These are phyloP conservation scores for Tetrahymena borealis DNA, from an alignment of 73 alveolate genomes.

Conservation along the genomic window DNA sequence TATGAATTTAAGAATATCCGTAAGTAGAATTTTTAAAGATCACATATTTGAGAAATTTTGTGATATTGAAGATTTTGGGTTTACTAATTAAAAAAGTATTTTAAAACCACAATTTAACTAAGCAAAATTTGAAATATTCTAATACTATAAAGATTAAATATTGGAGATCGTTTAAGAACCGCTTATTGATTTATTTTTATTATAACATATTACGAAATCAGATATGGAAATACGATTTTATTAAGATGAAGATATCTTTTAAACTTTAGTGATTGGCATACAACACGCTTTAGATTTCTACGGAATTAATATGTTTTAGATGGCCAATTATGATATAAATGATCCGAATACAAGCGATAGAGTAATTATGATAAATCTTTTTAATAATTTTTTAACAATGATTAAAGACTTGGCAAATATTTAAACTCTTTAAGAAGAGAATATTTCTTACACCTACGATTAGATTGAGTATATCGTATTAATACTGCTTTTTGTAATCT, in stretches of 20 bases:
- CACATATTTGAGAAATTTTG: not conserved
- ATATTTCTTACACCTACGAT: not conserved
- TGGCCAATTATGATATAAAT: not conserved
- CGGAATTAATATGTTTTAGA: not conserved
- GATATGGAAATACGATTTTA: not conserved
- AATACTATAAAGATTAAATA: not conserved
- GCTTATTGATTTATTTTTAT: not conserved
- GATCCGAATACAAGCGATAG: not conserved
- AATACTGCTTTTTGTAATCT: not conserved
- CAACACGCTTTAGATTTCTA: not conserved
- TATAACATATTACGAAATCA: not conserved
- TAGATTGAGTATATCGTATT: not conserved
- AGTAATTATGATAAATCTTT: not conserved
- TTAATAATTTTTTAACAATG: not conserved
- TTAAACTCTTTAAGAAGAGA: not conserved
- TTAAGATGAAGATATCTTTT: not conserved
- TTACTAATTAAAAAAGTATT: not conserved
- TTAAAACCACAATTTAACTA: not conserved
- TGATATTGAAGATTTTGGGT: not conserved
- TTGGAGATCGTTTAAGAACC: not conserved
- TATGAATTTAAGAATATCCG: not conserved
- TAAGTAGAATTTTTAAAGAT: not conserved
- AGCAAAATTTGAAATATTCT: not conserved
- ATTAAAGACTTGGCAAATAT: not conserved
- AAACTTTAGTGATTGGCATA: not conserved